phyloP scores from a whole-genome alignment of 305 asterid genomes.

The Ajuga reptans region DNA sequence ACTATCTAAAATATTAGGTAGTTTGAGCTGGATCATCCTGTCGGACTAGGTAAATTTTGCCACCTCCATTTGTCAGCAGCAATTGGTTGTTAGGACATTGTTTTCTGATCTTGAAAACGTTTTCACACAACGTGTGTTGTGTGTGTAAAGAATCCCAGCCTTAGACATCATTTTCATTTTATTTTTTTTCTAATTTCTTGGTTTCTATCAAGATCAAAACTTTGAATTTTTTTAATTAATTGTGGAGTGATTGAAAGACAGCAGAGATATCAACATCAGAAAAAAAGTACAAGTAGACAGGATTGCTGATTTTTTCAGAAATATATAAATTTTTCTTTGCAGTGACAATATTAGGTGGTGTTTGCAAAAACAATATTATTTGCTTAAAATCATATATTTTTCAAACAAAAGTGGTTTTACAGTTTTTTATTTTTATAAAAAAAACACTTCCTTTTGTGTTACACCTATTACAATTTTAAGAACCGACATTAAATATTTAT shows the following conservation, averaged over 20 bases:
- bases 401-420: too few species aligned
- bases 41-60: too few species aligned
- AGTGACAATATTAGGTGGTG: too few species aligned
- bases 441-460: too few species aligned
- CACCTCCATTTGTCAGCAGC: neutral
- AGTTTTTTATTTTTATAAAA: too few species aligned
- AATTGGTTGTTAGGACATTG: constrained; percentile 31
- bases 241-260: neutral
- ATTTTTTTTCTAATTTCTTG: neutral
- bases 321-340: too few species aligned
- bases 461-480: too few species aligned
- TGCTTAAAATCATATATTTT: too few species aligned
- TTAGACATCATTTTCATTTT: neutral
- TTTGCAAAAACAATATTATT: too few species aligned
- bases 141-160: constrained; percentile 18
- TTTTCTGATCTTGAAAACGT: constrained; percentile 24
- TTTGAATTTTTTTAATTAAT: neutral
- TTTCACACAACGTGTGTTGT: constrained; percentile 8
- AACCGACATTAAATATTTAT: neutral
- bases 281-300: neutral
- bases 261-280: constrained; percentile 21
- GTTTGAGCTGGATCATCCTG: too few species aligned
- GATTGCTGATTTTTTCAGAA: constrained; percentile 4
- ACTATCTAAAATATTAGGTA: too few species aligned
- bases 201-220: neutral